These are phyloP conservation scores for Chytriomyces hyalinus DNA, from an alignment of 192 early-diverging fungal species.

Conservation along the genomic window DNA sequence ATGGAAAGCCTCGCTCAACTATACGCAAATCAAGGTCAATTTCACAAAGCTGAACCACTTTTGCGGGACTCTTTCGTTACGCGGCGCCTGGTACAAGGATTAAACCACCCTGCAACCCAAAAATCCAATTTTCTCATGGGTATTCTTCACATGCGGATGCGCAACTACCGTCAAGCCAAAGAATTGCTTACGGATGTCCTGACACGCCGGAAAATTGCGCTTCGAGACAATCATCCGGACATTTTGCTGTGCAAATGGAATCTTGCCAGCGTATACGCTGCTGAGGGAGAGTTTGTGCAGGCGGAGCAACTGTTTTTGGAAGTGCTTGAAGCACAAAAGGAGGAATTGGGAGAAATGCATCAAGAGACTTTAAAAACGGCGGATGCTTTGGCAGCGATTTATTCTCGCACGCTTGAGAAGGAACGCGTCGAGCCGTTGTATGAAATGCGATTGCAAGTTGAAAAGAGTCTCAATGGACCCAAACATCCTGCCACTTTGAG, in stretches of 20 bases:
- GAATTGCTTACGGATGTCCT: neutral
- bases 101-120: neutral
- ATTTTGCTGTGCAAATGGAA: slow-evolving; percentile 1
- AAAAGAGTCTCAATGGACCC: too few species aligned
- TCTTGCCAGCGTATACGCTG: neutral
- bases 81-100: neutral
- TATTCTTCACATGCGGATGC: neutral
- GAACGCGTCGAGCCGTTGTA: too few species aligned
- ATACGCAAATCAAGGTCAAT: slow-evolving; percentile 14
- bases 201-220: neutral
- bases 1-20: slow-evolving; percentile 22
- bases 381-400: too few species aligned
- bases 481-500: too few species aligned
- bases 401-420: too few species aligned
- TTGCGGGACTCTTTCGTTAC: slow-evolving; percentile 9
- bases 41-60: slow-evolving; percentile 30
- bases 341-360: neutral
- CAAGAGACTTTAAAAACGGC: neutral
- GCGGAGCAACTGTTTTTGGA: neutral
- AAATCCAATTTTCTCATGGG: neutral
- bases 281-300: neutral
- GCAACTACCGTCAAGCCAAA: neutral
- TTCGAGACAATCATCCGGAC: neutral
- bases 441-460: too few species aligned
- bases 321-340: neutral